Base-by-base conservation (phyloP, 805 yeast species). In the Suhomyces kilbournensis region DNA sequence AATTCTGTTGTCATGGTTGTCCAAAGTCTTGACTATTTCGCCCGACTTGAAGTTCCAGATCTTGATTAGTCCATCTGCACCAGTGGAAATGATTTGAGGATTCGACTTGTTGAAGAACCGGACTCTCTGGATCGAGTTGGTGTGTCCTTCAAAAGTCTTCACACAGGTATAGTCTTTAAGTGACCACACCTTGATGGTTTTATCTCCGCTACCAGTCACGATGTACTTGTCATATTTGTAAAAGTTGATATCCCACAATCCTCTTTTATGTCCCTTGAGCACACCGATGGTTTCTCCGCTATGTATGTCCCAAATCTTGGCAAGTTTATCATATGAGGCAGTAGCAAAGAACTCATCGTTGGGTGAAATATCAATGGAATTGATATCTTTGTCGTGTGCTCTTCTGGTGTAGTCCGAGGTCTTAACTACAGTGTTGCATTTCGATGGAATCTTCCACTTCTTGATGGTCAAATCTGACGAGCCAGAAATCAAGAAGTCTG, bases 321-420 rank as follows among this genome's bases (percentile, higher is more conserved):
- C 94, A 2, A 92, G 80, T 63, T 93, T 89, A 69, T 94, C 99
- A 66, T 88, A 96, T 10, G 97, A 88, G 2, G 97, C 98, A 1
- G 97, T 87, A 0, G 97, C 98, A 63, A 94, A 85, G 48, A 79
- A 76, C 57, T 85, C 86, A 68, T 93, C 96, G 63, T 91, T 90
- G 15, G 97, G 96, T n/a, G 97, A 80, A 3, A 94, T 76, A 57
- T 91, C 97, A 49, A 94, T 72, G 2, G 93, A 81, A 63, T 94
- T 96, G 54, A 94, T 94, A 68, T 94, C 97, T 67, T 93, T 94
- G 51, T 94, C 98, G 67, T 94, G 99, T 1, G 97, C 98, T 63
- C 92, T 83, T 75, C 97, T 83, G 0, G 99, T 94, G 68, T 86
- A 94, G 50, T 85, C 90, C 2, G 97, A 88, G 2, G 77, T 73